Base-by-base conservation (phyloP, 164 flowering plant genomes). In the Piper betle region DNA sequence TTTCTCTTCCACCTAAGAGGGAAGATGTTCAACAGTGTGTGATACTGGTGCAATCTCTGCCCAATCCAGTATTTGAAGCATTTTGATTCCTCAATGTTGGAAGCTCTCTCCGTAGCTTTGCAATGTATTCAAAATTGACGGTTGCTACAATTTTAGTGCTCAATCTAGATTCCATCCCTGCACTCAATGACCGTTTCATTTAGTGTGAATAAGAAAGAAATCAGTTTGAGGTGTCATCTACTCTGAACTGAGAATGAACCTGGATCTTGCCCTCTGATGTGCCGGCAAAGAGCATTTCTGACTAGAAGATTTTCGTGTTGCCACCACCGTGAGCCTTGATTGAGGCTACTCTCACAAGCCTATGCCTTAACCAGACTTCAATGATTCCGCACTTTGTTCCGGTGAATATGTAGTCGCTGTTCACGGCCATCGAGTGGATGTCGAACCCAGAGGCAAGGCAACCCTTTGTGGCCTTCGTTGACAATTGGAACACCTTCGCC, bases 351-450 rank as follows among this genome's bases (percentile, higher is more conserved):
- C 75, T 78, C 4, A 65, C 33, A 7, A 82, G 57, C 60, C 80
- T 76, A 58, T 84, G 85, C 70, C 74, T 84, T 39, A 83, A 65
- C 88, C 87, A 85, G 39, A 83, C 81, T 62, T 87, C 95, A 58
- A 85, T 83, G 40, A 61, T 65, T 25, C 91, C 91, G 57, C 72
- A 71, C 73, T 78, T 87, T 59, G 91, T 74, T 58, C 80, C 80
- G 0, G 82, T 74, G 57, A 83, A 87, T 43, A 87, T 69, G 76
- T 78, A 79, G 64, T 84, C 87, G 52, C 60, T 79, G 73, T 76
- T 83, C 60, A 73, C 72, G 0, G 80, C 69, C 0, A 82, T 66
- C 38, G 62, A 62, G 12, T 75, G 78, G 60, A 85, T 76, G 67
- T 87, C 95, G 0, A 68, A 54, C 58, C 79, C 81, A 0, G 80